Percentiles rank a stretch among this genome's conserved stretches.
phyloP scores from a whole-genome alignment of 495 filamentous ascomycete species.

The Parathielavia appendiculata region DNA sequence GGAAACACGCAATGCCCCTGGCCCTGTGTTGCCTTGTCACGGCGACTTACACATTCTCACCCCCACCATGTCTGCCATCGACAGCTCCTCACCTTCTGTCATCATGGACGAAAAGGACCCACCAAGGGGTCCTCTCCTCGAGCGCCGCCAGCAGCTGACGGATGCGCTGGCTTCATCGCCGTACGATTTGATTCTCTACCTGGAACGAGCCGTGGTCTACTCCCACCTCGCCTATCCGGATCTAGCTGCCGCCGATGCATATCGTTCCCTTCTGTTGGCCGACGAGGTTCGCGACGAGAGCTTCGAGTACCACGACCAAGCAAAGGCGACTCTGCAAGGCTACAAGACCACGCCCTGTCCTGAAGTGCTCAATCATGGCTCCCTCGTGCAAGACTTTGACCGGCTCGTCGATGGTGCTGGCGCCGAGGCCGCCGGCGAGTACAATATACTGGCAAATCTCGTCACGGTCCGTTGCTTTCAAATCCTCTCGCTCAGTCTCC shows the following conservation, averaged over 20 bases:
- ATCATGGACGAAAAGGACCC: constrained; percentile 32
- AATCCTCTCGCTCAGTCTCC: constrained; percentile 54
- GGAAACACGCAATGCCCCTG: constrained; percentile 13
- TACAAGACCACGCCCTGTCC: constrained; percentile 31
- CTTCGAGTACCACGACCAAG: constrained; percentile 60
- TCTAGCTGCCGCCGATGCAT: constrained; percentile 83
- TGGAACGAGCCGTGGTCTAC: constrained; percentile 66
- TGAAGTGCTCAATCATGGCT: constrained; percentile 39
- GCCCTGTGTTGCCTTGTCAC: background rate
- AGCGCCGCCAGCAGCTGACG: constrained; percentile 43
- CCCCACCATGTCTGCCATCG: constrained; percentile 27
- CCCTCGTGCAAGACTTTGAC: constrained; percentile 34
- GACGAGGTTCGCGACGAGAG: constrained; percentile 71
- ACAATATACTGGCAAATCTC: constrained; percentile 33
- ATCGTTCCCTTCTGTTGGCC: constrained; percentile 75
- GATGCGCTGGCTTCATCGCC: constrained; percentile 50
- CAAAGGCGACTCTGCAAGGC: constrained; percentile 37
- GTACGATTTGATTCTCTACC: constrained; percentile 73
- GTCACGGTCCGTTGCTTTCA: constrained; percentile 51
- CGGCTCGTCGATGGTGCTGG: constrained; percentile 34
- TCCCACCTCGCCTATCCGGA: constrained; percentile 78
- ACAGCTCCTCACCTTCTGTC: constrained; percentile 31
- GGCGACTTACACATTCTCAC: background rate
- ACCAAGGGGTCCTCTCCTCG: constrained; percentile 39
- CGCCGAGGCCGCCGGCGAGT: constrained; percentile 29